Evolutionary conservation across 2,329 filamentous ascomycete species (phyloP), one percentile per base, ranked within the genome.

Genomic region (Fusarium oligoseptatum): DNA sequence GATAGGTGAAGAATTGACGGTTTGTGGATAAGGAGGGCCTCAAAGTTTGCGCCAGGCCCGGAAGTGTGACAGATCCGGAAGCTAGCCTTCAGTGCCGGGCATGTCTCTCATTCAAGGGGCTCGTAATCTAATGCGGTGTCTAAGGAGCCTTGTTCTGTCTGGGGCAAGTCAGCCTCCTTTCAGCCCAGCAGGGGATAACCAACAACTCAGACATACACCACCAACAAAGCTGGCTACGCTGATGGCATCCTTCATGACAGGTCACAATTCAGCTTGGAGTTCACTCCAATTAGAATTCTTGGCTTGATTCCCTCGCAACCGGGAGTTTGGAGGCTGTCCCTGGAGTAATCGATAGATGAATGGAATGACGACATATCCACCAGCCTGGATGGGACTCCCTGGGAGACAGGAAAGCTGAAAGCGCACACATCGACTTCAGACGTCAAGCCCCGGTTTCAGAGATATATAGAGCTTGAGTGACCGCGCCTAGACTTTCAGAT

Each of bases 401-500:
- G 3, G 15, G 24, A 27, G 17, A 11, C 10, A 6, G 22, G 29
- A 24, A 32, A 27, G 17, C 9, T 11, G 20, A 50, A n/a, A 2
- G 14, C 6, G 12, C 24, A 27, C 45, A 50, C 15, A n/a, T 29
- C 24, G 24, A 27, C 15, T 50, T 50, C 22, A 29, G 45, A 17
- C 2, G 22, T 29, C 45, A 50, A 50, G 24, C 9, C 32, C 32
- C 10, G 14, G 9, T 11, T 34, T 27, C 15, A 68, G 29, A 22
- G 29, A 36, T 74, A 74, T 74, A 74, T 70, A 75, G 41, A 11
- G 17, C 22, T 27, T 50, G 61, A 56, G 50, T 62, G 22, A 11
- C 50, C 68, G 72, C 60, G 15, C 14, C 10, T 14, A 61, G 24
- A 67, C 41, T 41, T 10, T 22, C 14, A 14, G 24, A 50, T 50